phyloP scores from a whole-genome alignment of 495 filamentous ascomycete genomes.

The Glonium stellatum region DNA sequence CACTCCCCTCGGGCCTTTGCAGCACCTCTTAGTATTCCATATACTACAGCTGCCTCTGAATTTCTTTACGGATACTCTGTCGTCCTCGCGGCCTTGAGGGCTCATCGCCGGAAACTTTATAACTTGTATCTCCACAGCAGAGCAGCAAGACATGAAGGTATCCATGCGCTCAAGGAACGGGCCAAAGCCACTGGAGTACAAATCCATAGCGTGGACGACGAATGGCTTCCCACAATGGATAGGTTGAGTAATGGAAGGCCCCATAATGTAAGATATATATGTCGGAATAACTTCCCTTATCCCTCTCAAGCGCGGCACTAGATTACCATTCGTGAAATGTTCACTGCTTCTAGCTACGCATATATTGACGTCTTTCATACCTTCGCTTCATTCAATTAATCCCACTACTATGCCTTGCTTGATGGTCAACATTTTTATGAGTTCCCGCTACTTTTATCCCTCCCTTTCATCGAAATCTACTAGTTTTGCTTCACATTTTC shows the following conservation, averaged over 20 bases:
- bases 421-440: neutral
- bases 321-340: too few relatives aligned
- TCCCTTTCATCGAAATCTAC: neutral
- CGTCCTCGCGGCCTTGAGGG: constrained; percentile 73
- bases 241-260: constrained; percentile 76
- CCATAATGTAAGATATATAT: constrained; percentile 56
- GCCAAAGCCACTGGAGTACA: constrained; percentile 50
- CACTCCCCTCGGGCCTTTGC: neutral
- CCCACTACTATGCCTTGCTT: too few relatives aligned
- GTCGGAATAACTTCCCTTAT: too few relatives aligned
- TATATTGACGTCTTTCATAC: too few relatives aligned
- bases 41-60: constrained; percentile 78
- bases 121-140: constrained; percentile 71
- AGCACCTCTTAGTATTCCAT: constrained; percentile 58
- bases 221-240: constrained; percentile 61
- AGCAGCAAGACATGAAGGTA: constrained; percentile 28
- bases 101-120: constrained; percentile 64
- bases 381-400: too few relatives aligned
- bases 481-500: too few relatives aligned
- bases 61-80: constrained; percentile 82
- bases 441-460: too few relatives aligned
- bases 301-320: too few relatives aligned
- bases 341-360: too few relatives aligned
- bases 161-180: constrained; percentile 41
- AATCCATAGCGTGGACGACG: constrained; percentile 45